phyloP scores from a whole-genome alignment of 2,329 filamentous ascomycete species.

The Scolecobasidium constrictum region DNA sequence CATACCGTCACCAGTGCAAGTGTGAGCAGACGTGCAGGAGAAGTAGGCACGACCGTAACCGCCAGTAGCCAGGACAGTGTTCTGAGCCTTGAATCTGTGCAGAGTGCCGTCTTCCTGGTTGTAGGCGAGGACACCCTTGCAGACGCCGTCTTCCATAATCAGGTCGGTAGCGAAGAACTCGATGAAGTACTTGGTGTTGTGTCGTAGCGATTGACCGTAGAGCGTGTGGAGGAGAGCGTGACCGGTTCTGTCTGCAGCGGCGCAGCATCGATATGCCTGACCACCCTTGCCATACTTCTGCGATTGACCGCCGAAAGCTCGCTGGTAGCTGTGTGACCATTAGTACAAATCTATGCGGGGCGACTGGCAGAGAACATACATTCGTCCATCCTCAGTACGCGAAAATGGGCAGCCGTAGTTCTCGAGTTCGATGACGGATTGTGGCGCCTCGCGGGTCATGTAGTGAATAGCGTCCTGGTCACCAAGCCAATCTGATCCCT shows the following conservation, averaged over 20 bases:
- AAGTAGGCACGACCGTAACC: constrained; percentile 98
- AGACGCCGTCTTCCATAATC: constrained; percentile 95
- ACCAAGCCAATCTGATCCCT: constrained; percentile 94
- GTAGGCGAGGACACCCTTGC: constrained; percentile 92
- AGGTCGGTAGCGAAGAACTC: constrained; percentile 96
- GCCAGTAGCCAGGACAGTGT: constrained; percentile 93
- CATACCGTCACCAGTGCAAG: constrained; percentile 98
- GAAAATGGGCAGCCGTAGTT: constrained; percentile 97
- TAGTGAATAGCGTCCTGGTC: constrained; percentile 98
- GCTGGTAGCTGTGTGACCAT: constrained; percentile 61
- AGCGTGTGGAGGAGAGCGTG: constrained; percentile 97
- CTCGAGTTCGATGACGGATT: constrained; percentile 87
- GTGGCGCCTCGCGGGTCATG: constrained; percentile 91
- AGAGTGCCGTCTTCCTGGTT: constrained; percentile 98
- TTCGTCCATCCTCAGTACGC: constrained; percentile 90
- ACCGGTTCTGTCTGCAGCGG: constrained; percentile 90
- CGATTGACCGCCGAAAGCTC: constrained; percentile 95
- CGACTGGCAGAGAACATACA: constrained; percentile 43
- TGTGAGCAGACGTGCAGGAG: constrained; percentile 95
- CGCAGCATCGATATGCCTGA: constrained; percentile 94
- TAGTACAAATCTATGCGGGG: background rate
- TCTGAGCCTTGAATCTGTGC: constrained; percentile 91
- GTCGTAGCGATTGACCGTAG: constrained; percentile 89
- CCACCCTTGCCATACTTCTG: constrained; percentile 93
- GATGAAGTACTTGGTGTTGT: constrained; percentile 99